A percentile compares a stretch with the other conserved stretches of the same genome.
Conservation (phyloP, 2,329 filamentous ascomycete species). For the Pseudocercospora macadamiae region DNA sequence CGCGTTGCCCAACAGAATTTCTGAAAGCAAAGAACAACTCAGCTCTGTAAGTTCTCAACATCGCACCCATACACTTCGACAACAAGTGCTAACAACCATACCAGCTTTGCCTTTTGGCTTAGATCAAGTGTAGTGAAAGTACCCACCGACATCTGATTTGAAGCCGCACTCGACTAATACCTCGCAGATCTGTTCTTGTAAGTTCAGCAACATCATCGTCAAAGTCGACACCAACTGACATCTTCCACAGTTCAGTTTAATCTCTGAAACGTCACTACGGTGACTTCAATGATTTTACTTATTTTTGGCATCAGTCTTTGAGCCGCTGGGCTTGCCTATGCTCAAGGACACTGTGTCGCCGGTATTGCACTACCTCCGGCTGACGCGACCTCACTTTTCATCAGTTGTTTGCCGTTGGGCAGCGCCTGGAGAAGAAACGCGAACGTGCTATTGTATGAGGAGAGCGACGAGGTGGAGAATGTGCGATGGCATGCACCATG, state of each 20-base stretch:
- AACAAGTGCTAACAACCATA: neutral
- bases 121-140: neutral
- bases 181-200: neutral
- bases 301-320: constrained; percentile 15
- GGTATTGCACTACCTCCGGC: constrained; percentile 15
- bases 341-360: constrained; percentile 15
- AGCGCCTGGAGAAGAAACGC: neutral
- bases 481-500: neutral
- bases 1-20: no score
- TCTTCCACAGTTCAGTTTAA: no score
- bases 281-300: constrained; percentile 14
- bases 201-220: no score
- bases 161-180: neutral
- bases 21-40: no score
- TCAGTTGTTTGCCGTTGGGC: constrained; percentile 2
- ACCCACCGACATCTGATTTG: neutral
- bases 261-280: constrained; percentile 15
- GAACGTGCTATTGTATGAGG: neutral
- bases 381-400: constrained; percentile 19
- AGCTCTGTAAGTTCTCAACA: neutral
- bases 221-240: no score
- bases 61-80: neutral
- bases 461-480: neutral
- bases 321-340: constrained; percentile 18
- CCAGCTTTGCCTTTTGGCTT: constrained; percentile 3